Conservation (phyloP, 495 filamentous ascomycete species). For the Eremomyces bilateralis region DNA sequence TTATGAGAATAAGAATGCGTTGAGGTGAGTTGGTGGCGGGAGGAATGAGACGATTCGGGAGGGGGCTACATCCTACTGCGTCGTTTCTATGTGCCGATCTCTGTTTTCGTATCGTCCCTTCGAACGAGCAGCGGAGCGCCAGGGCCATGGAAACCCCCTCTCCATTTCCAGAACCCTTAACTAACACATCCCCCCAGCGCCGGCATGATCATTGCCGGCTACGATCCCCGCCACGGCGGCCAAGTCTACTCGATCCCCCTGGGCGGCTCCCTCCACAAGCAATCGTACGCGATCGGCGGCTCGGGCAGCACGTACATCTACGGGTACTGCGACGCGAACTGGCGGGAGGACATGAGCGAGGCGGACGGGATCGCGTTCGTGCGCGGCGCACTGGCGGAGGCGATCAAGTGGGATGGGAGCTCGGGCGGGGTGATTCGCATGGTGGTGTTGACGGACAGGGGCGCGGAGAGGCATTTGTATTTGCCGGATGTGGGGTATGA, state of each 20-base stretch:
- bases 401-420: conserved; percentile 98
- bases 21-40: conserved; percentile 33
- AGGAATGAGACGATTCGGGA: background rate
- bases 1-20: conserved; percentile 85
- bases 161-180: too few relatives aligned
- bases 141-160: too few relatives aligned
- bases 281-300: conserved; percentile 85
- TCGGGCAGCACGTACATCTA: conserved; percentile 98
- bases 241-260: conserved; percentile 95
- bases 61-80: background rate
- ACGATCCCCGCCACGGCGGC: conserved; percentile 78
- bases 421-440: conserved; percentile 94
- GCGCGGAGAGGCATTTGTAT: conserved; percentile 77
- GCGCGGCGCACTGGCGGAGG: conserved; percentile 70
- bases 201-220: conserved; percentile 93
- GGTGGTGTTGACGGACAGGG: conserved; percentile 78
- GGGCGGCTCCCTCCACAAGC: conserved; percentile 93
- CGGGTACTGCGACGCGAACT: conserved; percentile 92
- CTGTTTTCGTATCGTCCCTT: too few relatives aligned
- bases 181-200: conserved; percentile 37
- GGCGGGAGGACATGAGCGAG: conserved; percentile 90
- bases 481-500: conserved; percentile 71
- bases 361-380: conserved; percentile 83
- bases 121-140: too few relatives aligned
- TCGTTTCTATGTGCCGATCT: too few relatives aligned